Conservation (phyloP, 2,329 filamentous ascomycete species). For the Exophiala lecanii-corni region DNA sequence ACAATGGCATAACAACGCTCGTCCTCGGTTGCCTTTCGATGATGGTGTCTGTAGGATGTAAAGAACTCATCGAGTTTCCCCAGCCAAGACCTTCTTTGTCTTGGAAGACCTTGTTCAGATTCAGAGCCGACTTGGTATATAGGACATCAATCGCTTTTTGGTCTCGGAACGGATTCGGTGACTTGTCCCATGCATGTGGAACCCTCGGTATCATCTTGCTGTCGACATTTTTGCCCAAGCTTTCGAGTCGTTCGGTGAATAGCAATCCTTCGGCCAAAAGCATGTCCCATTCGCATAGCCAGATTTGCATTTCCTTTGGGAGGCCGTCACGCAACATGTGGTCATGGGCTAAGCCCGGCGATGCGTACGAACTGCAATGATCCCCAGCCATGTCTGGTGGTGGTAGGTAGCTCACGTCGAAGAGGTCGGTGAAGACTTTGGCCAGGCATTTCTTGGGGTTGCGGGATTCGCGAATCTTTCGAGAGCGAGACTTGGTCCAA, state of each 20-base stretch:
- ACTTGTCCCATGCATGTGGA: conserved; percentile 48
- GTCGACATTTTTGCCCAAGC: conserved; percentile 41
- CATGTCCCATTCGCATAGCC: conserved; percentile 65
- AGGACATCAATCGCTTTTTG: conserved; percentile 39
- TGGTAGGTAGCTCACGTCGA: conserved; percentile 45
- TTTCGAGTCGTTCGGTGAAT: conserved; percentile 40
- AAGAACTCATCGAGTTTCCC: conserved; percentile 22
- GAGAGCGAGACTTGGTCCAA: conserved; percentile 56
- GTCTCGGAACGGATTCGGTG: conserved; percentile 44
- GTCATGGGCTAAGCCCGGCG: conserved; percentile 53
- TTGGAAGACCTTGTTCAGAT: conserved; percentile 40
- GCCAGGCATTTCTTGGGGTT: conserved; percentile 49
- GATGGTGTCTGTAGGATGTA: conserved; percentile 20
- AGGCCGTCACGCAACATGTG: conserved; percentile 50
- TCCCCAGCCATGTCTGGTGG: conserved; percentile 40
- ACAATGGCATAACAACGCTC: conserved; percentile 21
- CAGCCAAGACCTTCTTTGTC: conserved; percentile 20
- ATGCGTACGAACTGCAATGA: conserved; percentile 55
- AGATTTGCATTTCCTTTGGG: conserved; percentile 57
- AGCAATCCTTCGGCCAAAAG: conserved; percentile 54
- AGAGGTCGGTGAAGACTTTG: conserved; percentile 45
- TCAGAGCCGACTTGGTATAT: conserved; percentile 41
- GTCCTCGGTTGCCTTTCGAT: conserved; percentile 21
- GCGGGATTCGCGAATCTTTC: conserved; percentile 52
- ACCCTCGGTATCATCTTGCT: conserved; percentile 43